Percentiles rank a stretch among this genome's conserved stretches.
These are phyloP conservation scores for Candida tetrigidarum DNA, from an alignment of 1,139 yeast species.

Conservation along the genomic window DNA sequence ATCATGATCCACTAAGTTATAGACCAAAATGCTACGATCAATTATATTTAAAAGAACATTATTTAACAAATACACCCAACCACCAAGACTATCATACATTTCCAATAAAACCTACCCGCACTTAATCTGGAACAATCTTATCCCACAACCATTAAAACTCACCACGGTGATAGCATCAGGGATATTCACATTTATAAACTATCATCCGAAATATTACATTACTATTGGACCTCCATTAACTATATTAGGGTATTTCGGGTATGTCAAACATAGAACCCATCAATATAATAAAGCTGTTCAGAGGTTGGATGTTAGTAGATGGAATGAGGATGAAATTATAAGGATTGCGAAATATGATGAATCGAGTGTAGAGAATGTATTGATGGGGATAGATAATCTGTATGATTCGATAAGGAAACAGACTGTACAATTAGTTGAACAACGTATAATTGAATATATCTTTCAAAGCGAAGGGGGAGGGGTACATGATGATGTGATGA, in stretches of 20 bases:
- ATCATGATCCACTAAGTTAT: too few relatives aligned
- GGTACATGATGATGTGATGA: constrained; percentile 8
- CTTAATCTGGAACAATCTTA: constrained; percentile 30
- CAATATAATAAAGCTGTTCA: constrained; percentile 23
- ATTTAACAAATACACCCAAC: constrained; percentile 17
- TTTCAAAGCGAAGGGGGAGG: constrained; percentile 16
- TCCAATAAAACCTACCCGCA: constrained; percentile 29
- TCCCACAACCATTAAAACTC: constrained; percentile 35
- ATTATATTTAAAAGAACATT: constrained; percentile 3
- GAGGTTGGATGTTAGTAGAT: constrained; percentile 11
- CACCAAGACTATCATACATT: constrained; percentile 38
- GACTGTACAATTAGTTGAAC: constrained; percentile 29
- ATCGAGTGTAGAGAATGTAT: constrained; percentile 30
- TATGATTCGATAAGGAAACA: constrained; percentile 40
- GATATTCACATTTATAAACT: constrained; percentile 36
- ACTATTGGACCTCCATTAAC: constrained; percentile 44
- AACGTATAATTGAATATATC: constrained; percentile 27
- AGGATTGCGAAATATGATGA: constrained; percentile 39
- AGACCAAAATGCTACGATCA: constrained; percentile 5
- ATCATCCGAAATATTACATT: constrained; percentile 39
- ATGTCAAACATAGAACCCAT: constrained; percentile 18
- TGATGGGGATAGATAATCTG: constrained; percentile 42
- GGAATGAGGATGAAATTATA: constrained; percentile 20
- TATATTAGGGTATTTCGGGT: constrained; percentile 30
- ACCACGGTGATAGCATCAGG: constrained; percentile 29